Base-by-base conservation (phyloP, 805 yeast species). In the Metschnikowia dekortorum region DNA sequence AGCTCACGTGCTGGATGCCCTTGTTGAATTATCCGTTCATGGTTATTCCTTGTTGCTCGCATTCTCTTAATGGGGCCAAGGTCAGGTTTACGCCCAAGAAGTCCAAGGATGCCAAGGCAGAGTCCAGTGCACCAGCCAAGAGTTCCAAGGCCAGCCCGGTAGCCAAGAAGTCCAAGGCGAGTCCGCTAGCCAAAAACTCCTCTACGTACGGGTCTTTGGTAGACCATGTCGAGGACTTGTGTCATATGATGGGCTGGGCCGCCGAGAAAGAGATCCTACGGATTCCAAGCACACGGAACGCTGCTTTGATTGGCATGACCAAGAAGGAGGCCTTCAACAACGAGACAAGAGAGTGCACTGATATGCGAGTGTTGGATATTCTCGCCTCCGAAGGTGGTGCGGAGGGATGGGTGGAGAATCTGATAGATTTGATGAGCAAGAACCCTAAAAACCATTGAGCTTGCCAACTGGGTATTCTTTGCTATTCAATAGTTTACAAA, bases 21-120 rank as follows among this genome's bases (percentile, higher is more conserved):
- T 70, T 92, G 9, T 68, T 92, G 9, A 90, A 89, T 0, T 86
- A 78, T 54, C 96, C 97, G 6, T 92, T 89, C 64, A 73, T 92
- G 74, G 96, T 89, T 8, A 88, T 92, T 39, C 98, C 98, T 9
- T 92, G 98, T 65, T 92, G 98, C 65, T 90, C 97, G 0, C 96
- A 92, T 66, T 82, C 86, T 2, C 75, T 92, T 39, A 79, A 84
- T 6, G 98, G 98, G 2, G 83, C 82, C 30, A 83, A 83, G 58
- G 73, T 77, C 2, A 75, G 97, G 59, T 91, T 79, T 60, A 71
- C 83, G 13, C 78, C 80, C 1, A n/a, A 49, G 43, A 49, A 61
- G 59, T 13, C 35, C 48, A 8, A 52, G 35, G 16, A 41, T 32
- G 31, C 34, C 47, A 7, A 44, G 22, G 28, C 31, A 2, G 45